Evolutionary conservation across 1,284 basidiomycete species (phyloP).

Genomic region (Chalciporus sp.): DNA sequence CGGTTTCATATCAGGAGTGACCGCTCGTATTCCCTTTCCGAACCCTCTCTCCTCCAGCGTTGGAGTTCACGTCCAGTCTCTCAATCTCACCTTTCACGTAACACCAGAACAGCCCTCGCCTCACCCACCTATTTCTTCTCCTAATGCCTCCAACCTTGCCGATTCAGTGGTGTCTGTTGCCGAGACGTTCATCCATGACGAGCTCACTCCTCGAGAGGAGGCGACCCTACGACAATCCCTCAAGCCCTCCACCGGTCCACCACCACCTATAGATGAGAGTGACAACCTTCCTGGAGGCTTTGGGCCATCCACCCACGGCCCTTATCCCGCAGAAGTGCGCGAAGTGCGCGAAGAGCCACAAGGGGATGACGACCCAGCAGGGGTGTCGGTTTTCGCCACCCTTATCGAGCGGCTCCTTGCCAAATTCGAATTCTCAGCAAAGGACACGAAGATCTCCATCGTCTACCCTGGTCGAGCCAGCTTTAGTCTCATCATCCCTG

Average conservation of each 20-base stretch:
- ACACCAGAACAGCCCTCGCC: conserved; percentile 32
- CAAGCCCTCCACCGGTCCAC: conserved; percentile 42
- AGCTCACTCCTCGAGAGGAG: conserved; percentile 74
- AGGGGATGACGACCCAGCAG: conserved; percentile 61
- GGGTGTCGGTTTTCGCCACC: conserved; percentile 82
- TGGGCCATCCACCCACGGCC: conserved; percentile 49
- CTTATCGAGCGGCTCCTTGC: conserved; percentile 84
- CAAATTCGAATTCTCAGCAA: conserved; percentile 78
- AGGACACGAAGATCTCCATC: conserved; percentile 67
- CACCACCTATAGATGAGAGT: conserved; percentile 37
- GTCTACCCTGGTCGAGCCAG: conserved; percentile 63
- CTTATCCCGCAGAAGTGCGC: conserved; percentile 38
- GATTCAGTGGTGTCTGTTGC: conserved; percentile 81
- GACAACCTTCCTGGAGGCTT: conserved; percentile 65
- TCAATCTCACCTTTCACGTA: conserved; percentile 64
- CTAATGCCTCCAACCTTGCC: conserved; percentile 52
- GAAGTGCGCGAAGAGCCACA: conserved; percentile 27
- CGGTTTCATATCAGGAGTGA: conserved; percentile 73
- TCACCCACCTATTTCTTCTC: conserved; percentile 15
- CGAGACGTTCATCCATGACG: conserved; percentile 83
- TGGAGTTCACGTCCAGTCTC: conserved; percentile 64
- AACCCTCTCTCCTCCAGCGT: conserved; percentile 73
- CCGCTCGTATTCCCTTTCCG: conserved; percentile 76
- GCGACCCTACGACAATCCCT: conserved; percentile 73
- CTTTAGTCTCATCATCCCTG: conserved; percentile 58